Percentiles rank a stretch among this genome's conserved stretches.
These are phyloP conservation scores for Pyrenula aspistea DNA, from an alignment of 495 filamentous ascomycete genomes.

Conservation along the genomic window DNA sequence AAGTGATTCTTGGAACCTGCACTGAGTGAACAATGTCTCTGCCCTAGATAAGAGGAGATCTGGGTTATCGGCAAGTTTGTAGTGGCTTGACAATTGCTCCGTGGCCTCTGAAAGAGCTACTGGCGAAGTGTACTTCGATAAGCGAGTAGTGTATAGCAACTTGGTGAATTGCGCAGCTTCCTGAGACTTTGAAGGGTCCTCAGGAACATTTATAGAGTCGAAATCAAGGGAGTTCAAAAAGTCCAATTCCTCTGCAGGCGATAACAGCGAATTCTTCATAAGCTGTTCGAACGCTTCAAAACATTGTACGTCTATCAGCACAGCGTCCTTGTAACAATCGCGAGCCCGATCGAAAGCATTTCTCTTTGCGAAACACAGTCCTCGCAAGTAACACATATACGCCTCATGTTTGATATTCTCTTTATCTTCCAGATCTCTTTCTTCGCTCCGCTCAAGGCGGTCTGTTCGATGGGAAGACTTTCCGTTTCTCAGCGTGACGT, in stretches of 20 bases:
- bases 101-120: slow-evolving; percentile 71
- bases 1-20: slow-evolving; percentile 78
- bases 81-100: slow-evolving; percentile 84
- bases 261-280: slow-evolving; percentile 95
- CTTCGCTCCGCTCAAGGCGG: slow-evolving; percentile 46
- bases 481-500: slow-evolving; percentile 34
- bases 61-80: slow-evolving; percentile 76
- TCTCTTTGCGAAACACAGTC: slow-evolving; percentile 90
- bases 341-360: slow-evolving; percentile 96
- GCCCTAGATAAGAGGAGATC: slow-evolving; percentile 89
- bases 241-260: slow-evolving; percentile 89
- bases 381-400: slow-evolving; percentile 91
- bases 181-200: slow-evolving; percentile 50
- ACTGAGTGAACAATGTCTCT: slow-evolving; percentile 88
- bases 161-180: slow-evolving; percentile 87
- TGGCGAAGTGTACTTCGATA: slow-evolving; percentile 93
- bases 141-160: slow-evolving; percentile 91
- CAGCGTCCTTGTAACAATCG: slow-evolving; percentile 95
- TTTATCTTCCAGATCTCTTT: slow-evolving; percentile 53
- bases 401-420: slow-evolving; percentile 80
- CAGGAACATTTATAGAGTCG: slow-evolving; percentile 52
- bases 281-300: slow-evolving; percentile 97
- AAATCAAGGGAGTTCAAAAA: slow-evolving; percentile 91
- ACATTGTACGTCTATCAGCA: slow-evolving; percentile 94
- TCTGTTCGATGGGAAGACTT: slow-evolving; percentile 31